phyloP scores from a whole-genome alignment of 2,329 filamentous ascomycete genomes.

The Pyrenochaeta sp. region DNA sequence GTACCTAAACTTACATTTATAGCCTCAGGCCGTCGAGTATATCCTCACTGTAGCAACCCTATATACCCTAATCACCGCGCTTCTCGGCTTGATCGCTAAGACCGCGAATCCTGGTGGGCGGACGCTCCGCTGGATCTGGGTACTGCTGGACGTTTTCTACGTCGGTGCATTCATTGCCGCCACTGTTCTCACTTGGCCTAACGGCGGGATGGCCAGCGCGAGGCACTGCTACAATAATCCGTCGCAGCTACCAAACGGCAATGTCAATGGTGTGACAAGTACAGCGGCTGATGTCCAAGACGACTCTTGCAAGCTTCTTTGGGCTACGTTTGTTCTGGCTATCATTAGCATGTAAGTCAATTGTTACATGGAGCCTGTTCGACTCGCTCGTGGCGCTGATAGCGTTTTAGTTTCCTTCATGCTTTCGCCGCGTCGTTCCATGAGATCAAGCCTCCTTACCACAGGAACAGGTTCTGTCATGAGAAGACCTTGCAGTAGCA shows the following conservation, averaged over 20 bases:
- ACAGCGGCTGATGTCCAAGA: constrained; percentile 22
- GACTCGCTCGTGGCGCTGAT: not conserved
- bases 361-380: not conserved
- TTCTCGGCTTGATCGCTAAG: constrained; percentile 46
- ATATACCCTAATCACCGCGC: constrained; percentile 51
- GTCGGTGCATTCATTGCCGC: constrained; percentile 56
- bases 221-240: constrained; percentile 39
- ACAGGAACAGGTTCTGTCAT: constrained; percentile 18
- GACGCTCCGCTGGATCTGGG: constrained; percentile 50
- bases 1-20: too few species aligned
- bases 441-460: constrained; percentile 39
- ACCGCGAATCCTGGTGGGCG: constrained; percentile 36
- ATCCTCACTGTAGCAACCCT: constrained; percentile 55
- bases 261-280: constrained; percentile 15
- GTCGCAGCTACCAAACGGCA: constrained; percentile 7
- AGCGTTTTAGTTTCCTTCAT: constrained; percentile 49
- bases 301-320: constrained; percentile 50
- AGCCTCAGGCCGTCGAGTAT: constrained; percentile 56
- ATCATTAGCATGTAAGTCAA: constrained; percentile 58
- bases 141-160: constrained; percentile 46
- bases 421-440: constrained; percentile 54
- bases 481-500: constrained; percentile 17
- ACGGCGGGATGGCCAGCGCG: constrained; percentile 43
- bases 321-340: constrained; percentile 55
- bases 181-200: constrained; percentile 50